These are phyloP conservation scores for Lojkania enalia DNA, from an alignment of 2,329 filamentous ascomycete genomes.

Conservation along the genomic window DNA sequence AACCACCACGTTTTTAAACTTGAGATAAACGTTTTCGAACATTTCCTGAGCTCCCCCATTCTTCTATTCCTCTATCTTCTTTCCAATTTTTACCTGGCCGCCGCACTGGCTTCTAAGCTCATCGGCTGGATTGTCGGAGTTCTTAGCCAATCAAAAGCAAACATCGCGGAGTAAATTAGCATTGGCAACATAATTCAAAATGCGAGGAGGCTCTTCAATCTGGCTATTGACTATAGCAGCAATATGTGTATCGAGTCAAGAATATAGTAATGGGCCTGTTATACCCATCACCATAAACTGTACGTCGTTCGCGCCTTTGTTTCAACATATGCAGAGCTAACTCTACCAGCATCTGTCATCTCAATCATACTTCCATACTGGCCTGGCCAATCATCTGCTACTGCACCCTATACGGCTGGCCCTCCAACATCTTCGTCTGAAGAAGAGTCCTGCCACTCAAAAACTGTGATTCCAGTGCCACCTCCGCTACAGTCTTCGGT, in stretches of 20 bases:
- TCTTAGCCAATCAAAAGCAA: neutral
- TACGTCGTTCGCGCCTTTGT: conserved; percentile 8
- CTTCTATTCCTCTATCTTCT: no score
- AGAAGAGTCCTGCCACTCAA: conserved; percentile 15
- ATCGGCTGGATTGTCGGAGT: neutral
- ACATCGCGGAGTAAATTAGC: neutral
- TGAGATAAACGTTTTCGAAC: no score
- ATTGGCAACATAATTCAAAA: conserved; percentile 13
- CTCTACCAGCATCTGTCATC: conserved; percentile 13
- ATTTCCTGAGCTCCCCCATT: no score
- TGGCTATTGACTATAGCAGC: conserved; percentile 24
- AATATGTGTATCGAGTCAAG: conserved; percentile 17
- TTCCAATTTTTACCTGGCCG: no score
- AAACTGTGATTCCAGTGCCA: conserved; percentile 1
- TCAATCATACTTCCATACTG: conserved; percentile 19
- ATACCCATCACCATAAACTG: conserved; percentile 11
- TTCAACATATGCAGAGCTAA: conserved; percentile 7
- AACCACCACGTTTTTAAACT: no score
- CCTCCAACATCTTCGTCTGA: conserved; percentile 3
- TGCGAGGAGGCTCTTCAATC: conserved; percentile 20
- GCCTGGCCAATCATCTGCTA: conserved; percentile 8
- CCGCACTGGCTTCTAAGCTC: no score
- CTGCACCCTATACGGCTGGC: conserved; percentile 3
- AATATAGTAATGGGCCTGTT: conserved; percentile 12
- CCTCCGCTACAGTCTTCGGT: neutral